Evolutionary conservation across 1,139 yeast species (phyloP).

Genomic region (Arxiozyma telluris): DNA sequence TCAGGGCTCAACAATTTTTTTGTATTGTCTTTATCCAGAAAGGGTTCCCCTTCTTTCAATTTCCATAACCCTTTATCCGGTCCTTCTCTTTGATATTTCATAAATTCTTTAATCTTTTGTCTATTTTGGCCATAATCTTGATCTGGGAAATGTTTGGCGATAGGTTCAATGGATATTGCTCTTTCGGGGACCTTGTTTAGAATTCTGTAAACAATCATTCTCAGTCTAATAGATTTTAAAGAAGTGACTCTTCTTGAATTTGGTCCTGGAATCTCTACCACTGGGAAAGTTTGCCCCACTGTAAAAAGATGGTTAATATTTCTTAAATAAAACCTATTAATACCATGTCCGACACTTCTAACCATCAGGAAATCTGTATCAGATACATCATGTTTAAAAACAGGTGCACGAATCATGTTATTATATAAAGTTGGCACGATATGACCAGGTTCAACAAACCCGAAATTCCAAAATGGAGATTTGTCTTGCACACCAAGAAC

Average conservation of each 20-base stretch:
- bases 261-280: constrained; percentile 93
- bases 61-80: constrained; percentile 97
- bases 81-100: constrained; percentile 95
- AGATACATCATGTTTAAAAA: constrained; percentile 73
- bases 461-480: constrained; percentile 98
- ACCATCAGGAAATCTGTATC: constrained; percentile 76
- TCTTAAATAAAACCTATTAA: constrained; percentile 49
- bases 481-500: constrained; percentile 91
- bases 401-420: constrained; percentile 86
- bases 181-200: constrained; percentile 69
- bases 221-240: constrained; percentile 79
- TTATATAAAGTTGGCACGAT: constrained; percentile 90
- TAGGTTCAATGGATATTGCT: constrained; percentile 77
- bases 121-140: constrained; percentile 97
- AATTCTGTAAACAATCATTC: constrained; percentile 88
- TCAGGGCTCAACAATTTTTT: constrained; percentile 89
- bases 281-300: constrained; percentile 91
- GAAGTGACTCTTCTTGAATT: constrained; percentile 94
- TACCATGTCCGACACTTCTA: constrained; percentile 72
- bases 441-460: constrained; percentile 90
- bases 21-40: constrained; percentile 72
- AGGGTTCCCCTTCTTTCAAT: constrained; percentile 59
- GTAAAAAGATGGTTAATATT: constrained; percentile 65
- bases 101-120: constrained; percentile 89
- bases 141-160: constrained; percentile 89